Percentiles rank a stretch among this genome's conserved stretches.
Evolutionary conservation across 2,329 filamentous ascomycete species (phyloP).

Genomic region (Lecanicillium sp.): DNA sequence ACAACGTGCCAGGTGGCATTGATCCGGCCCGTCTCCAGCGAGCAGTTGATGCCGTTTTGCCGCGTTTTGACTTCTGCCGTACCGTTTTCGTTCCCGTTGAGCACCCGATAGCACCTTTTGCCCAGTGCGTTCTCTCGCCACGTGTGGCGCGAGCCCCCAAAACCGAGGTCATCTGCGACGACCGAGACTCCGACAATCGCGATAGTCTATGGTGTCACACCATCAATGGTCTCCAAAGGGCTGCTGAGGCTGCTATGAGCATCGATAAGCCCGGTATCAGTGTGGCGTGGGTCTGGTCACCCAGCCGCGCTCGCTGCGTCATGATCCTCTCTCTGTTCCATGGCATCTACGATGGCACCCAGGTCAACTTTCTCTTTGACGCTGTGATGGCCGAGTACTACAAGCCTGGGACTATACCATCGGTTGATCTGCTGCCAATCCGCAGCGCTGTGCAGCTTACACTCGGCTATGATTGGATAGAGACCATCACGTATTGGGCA

Average conservation of each 20-base stretch:
- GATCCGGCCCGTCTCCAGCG: conserved; percentile 9
- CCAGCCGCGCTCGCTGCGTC: conserved; percentile 7
- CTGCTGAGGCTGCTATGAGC: conserved; percentile 5
- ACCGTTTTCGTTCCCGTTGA: conserved; percentile 7
- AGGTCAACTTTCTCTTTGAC: conserved; percentile 6
- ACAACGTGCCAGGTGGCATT: conserved; percentile 8
- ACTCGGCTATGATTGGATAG: conserved; percentile 9
- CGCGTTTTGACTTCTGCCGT: conserved; percentile 10
- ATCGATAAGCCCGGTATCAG: conserved; percentile 6
- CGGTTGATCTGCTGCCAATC: conserved; percentile 1
- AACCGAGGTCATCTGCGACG: conserved; percentile 5
- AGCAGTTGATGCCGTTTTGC: conserved; percentile 8
- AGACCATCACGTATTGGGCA: conserved; percentile 10
- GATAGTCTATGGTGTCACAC: conserved; percentile 7
- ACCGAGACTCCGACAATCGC: conserved; percentile 4
- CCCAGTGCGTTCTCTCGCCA: conserved; percentile 8
- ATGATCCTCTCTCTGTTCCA: conserved; percentile 26
- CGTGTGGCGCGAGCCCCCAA: conserved; percentile 2
- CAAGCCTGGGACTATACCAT: conserved; percentile 3
- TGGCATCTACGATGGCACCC: conserved; percentile 16
- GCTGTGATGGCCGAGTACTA: conserved; percentile 7
- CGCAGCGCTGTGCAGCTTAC: conserved; percentile 6
- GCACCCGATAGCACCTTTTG: conserved; percentile 10
- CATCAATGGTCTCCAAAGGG: conserved; percentile 5
- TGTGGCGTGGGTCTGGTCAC: conserved; percentile 7